These are phyloP conservation scores for Patellaria atrata DNA, from an alignment of 495 filamentous ascomycete species.

Conservation along the genomic window DNA sequence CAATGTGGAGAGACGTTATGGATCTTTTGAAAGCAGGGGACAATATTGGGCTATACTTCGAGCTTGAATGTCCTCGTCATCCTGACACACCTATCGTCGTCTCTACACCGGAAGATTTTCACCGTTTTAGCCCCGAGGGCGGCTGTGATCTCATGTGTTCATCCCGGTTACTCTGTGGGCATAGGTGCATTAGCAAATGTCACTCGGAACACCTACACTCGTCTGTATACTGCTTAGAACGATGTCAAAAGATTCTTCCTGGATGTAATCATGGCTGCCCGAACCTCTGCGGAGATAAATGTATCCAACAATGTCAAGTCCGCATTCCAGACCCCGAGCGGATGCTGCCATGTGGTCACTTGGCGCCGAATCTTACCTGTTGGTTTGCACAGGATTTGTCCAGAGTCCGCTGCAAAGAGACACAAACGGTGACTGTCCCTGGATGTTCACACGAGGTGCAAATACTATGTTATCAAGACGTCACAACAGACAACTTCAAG, in stretches of 20 bases:
- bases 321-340: constrained; percentile 28
- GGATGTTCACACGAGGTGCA: constrained; percentile 40
- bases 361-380: constrained; percentile 34
- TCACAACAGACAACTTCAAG: constrained; percentile 22
- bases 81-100: constrained; percentile 41
- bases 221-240: constrained; percentile 42
- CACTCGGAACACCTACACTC: constrained; percentile 55
- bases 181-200: constrained; percentile 53
- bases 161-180: constrained; percentile 52
- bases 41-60: constrained; percentile 40
- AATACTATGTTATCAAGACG: constrained; percentile 37
- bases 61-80: constrained; percentile 55
- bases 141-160: constrained; percentile 50
- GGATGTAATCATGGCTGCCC: constrained; percentile 51
- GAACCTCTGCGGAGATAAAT: constrained; percentile 44
- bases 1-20: constrained; percentile 59
- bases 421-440: constrained; percentile 32
- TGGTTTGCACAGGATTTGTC: constrained; percentile 33
- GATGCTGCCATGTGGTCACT: constrained; percentile 47
- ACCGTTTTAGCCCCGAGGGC: constrained; percentile 48
- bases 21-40: constrained; percentile 32
- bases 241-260: constrained; percentile 39
- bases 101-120: constrained; percentile 48
- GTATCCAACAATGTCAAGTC: constrained; percentile 34
- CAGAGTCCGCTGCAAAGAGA: constrained; percentile 21